Evolutionary conservation across 2,329 filamentous ascomycete species (phyloP).

Genomic region (Fusarium tanahbumbuense): DNA sequence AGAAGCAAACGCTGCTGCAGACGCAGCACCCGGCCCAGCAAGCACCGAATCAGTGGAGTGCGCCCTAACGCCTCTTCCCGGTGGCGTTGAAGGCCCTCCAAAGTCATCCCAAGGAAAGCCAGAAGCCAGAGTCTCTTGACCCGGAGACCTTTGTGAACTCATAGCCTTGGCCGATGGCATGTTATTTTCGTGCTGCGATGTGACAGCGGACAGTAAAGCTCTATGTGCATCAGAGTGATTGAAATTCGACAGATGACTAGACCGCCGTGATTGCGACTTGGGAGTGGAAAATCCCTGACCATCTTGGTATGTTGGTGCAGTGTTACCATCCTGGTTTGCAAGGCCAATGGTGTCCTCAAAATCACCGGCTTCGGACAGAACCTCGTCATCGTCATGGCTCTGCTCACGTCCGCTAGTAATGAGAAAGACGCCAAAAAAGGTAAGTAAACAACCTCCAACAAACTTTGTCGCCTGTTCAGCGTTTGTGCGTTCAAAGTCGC

Average conservation of each 20-base stretch:
- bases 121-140: constrained; percentile 55
- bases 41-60: constrained; percentile 53
- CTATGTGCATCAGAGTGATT: constrained; percentile 58
- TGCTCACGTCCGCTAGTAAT: constrained; percentile 86
- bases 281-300: constrained; percentile 39
- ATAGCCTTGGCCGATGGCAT: constrained; percentile 52
- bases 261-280: constrained; percentile 57
- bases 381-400: constrained; percentile 67
- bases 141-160: constrained; percentile 50
- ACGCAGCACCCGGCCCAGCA: constrained; percentile 28
- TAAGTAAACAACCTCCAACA: constrained; percentile 87
- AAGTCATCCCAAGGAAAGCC: constrained; percentile 58
- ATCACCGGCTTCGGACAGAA: constrained; percentile 65
- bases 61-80: constrained; percentile 53
- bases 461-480: constrained; percentile 83
- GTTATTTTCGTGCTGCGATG: constrained; percentile 52
- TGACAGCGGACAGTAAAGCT: constrained; percentile 43
- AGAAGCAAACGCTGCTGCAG: constrained; percentile 44
- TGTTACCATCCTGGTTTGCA: constrained; percentile 59
- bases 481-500: constrained; percentile 90
- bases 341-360: constrained; percentile 74
- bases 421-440: constrained; percentile 96
- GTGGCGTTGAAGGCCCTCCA: constrained; percentile 46
- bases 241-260: constrained; percentile 60
- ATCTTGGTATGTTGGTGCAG: constrained; percentile 28